Evolutionary conservation across 768 basidiomycete species (phyloP).

Genomic region (Ramaria rubella): DNA sequence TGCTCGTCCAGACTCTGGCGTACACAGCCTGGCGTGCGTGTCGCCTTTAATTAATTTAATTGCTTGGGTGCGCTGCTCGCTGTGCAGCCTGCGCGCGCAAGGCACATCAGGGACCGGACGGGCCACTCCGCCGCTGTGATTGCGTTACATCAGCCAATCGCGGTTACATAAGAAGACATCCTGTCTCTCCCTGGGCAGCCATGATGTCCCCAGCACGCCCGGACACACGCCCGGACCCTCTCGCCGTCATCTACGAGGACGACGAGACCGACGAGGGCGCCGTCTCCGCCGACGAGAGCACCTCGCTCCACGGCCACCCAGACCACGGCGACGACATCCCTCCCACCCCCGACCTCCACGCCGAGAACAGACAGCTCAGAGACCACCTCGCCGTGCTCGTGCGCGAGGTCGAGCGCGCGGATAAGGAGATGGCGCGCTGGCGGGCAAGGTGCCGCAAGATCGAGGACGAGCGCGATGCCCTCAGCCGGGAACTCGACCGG

Average conservation of each 20-base stretch:
- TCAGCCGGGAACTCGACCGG: neutral
- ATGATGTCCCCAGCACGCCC: neutral
- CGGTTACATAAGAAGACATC: too few species aligned
- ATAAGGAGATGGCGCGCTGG: constrained; percentile 4
- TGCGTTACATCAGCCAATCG: too few species aligned
- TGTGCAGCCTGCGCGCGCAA: too few species aligned
- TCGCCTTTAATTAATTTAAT: too few species aligned
- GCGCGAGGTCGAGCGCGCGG: constrained; percentile 3
- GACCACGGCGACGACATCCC: neutral
- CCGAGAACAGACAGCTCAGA: neutral
- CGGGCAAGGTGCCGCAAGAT: neutral
- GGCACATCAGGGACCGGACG: too few species aligned
- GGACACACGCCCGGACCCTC: too few species aligned
- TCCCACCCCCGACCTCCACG: neutral
- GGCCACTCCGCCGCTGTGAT: too few species aligned
- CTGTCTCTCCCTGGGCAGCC: too few species aligned
- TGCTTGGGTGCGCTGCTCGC: too few species aligned
- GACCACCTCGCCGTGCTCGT: neutral
- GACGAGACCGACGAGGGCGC: constrained; percentile 6
- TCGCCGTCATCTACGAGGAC: constrained; percentile 4
- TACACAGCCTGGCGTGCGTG: too few species aligned
- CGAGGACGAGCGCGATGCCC: constrained; percentile 1
- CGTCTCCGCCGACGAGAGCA: neutral
- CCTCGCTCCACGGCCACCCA: constrained; percentile 4
- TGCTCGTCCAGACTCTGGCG: too few species aligned